A percentile compares a stretch with the other conserved stretches of the same genome.
These are phyloP conservation scores for Arthroderma uncinatum DNA, from an alignment of 2,329 filamentous ascomycete species.

Conservation along the genomic window DNA sequence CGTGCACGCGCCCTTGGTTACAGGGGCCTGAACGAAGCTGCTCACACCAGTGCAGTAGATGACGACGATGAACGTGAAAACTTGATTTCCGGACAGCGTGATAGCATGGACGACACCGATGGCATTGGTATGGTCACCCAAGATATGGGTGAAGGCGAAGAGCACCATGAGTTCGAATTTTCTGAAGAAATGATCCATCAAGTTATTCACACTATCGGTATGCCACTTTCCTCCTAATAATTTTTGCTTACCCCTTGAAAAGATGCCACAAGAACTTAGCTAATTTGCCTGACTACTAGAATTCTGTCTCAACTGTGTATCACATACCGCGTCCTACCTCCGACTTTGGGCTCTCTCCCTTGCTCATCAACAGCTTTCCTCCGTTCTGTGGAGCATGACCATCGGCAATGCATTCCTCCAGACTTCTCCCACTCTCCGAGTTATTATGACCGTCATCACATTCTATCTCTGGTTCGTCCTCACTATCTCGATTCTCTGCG, in stretches of 20 bases:
- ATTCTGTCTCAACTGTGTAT: constrained; percentile 98
- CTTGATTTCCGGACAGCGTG: constrained; percentile 44
- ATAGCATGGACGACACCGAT: constrained; percentile 66
- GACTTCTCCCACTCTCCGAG: constrained; percentile 52
- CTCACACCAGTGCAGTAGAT: constrained; percentile 78
- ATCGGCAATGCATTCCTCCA: constrained; percentile 62
- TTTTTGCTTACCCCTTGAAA: not conserved
- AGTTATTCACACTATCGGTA: constrained; percentile 95
- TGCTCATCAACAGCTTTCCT: constrained; percentile 92
- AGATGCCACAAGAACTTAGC: not conserved
- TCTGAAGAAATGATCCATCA: constrained; percentile 97
- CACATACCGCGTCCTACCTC: constrained; percentile 95
- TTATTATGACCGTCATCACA: constrained; percentile 67
- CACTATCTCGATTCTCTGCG: constrained; percentile 66
- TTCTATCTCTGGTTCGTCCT: constrained; percentile 89
- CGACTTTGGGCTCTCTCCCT: constrained; percentile 96
- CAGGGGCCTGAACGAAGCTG: constrained; percentile 80
- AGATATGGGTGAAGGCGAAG: constrained; percentile 59
- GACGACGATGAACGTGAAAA: constrained; percentile 66
- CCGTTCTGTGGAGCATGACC: constrained; percentile 96
- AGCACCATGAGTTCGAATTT: constrained; percentile 96
- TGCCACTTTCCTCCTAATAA: constrained; percentile 26
- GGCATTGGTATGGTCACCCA: constrained; percentile 81
- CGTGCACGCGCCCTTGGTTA: constrained; percentile 77
- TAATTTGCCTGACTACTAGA: constrained; percentile 42